phyloP scores from a whole-genome alignment of 2,329 filamentous ascomycete species.

The Delphinella strobiligena region DNA sequence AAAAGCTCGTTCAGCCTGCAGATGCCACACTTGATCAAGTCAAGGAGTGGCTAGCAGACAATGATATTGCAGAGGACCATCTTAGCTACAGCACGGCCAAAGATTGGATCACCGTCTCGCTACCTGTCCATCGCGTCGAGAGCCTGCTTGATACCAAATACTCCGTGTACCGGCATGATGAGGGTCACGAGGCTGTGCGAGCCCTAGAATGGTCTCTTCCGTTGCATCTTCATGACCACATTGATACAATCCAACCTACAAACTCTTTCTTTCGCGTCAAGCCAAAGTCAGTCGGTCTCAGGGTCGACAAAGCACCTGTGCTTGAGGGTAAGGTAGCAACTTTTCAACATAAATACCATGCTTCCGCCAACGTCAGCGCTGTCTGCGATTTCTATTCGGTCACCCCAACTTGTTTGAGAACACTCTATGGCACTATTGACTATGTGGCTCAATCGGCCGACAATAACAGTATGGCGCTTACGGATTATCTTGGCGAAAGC shows the following conservation, averaged over 20 bases:
- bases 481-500: conserved; percentile 36
- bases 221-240: conserved; percentile 42
- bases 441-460: conserved; percentile 34
- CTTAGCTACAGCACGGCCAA: conserved; percentile 39
- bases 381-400: conserved; percentile 41
- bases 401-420: conserved; percentile 42
- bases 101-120: conserved; percentile 44
- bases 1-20: conserved; percentile 41
- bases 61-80: conserved; percentile 34
- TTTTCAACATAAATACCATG: conserved; percentile 7
- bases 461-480: conserved; percentile 34
- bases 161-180: conserved; percentile 36
- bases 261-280: conserved; percentile 43
- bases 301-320: conserved; percentile 14
- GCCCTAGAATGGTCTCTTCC: conserved; percentile 48
- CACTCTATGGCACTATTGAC: conserved; percentile 42
- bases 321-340: too few relatives aligned
- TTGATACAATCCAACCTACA: conserved; percentile 49
- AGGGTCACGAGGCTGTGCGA: conserved; percentile 41
- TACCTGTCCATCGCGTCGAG: conserved; percentile 42
- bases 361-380: conserved; percentile 19
- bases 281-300: conserved; percentile 14
- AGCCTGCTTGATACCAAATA: conserved; percentile 42
- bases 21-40: conserved; percentile 41
- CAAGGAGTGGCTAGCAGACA: conserved; percentile 43